Evolutionary conservation across 192 early-diverging fungal genomes (phyloP).

Genomic region (Coemansia javaensis): DNA sequence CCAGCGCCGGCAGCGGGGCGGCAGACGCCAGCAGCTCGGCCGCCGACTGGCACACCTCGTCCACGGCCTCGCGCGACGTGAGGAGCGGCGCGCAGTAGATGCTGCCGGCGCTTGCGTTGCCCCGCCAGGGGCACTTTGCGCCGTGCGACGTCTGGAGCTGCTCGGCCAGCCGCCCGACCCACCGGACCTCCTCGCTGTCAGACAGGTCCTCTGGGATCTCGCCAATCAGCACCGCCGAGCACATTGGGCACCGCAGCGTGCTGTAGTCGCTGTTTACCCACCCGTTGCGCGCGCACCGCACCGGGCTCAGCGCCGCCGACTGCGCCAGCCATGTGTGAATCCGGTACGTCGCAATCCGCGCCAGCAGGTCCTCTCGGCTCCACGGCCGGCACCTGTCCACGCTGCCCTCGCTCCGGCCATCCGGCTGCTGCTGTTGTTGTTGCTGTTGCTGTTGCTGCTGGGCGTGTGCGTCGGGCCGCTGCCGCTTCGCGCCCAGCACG

Average conservation of each 20-base stretch:
- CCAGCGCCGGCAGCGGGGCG: slow-evolving; percentile 11
- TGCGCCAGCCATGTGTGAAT: slow-evolving; percentile 48
- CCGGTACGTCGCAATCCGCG: slow-evolving; percentile 44
- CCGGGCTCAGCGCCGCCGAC: slow-evolving; percentile 33
- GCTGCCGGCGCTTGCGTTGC: slow-evolving; percentile 18
- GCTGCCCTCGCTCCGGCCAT: not conserved
- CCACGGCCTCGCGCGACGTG: slow-evolving; percentile 30
- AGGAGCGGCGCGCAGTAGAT: slow-evolving; percentile 34
- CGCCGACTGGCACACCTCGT: slow-evolving; percentile 30
- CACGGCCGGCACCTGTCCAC: slow-evolving; percentile 41
- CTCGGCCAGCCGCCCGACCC: slow-evolving; percentile 32
- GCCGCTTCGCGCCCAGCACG: slow-evolving; percentile 19
- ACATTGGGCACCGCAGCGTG: slow-evolving; percentile 39
- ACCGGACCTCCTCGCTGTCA: slow-evolving; percentile 25
- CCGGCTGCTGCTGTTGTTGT: not conserved
- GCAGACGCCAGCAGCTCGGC: slow-evolving; percentile 20
- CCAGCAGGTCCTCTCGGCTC: slow-evolving; percentile 42
- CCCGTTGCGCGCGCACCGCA: slow-evolving; percentile 43
- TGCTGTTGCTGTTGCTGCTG: no score
- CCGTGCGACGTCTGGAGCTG: slow-evolving; percentile 45
- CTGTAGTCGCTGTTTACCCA: slow-evolving; percentile 47
- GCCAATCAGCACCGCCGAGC: slow-evolving; percentile 39
- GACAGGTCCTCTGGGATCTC: slow-evolving; percentile 32
- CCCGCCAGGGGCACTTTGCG: slow-evolving; percentile 34
- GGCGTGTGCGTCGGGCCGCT: slow-evolving; percentile 6